Evolutionary conservation across 306 rosid species (phyloP).

Genomic region (Dalbergia cochinchinensis): DNA sequence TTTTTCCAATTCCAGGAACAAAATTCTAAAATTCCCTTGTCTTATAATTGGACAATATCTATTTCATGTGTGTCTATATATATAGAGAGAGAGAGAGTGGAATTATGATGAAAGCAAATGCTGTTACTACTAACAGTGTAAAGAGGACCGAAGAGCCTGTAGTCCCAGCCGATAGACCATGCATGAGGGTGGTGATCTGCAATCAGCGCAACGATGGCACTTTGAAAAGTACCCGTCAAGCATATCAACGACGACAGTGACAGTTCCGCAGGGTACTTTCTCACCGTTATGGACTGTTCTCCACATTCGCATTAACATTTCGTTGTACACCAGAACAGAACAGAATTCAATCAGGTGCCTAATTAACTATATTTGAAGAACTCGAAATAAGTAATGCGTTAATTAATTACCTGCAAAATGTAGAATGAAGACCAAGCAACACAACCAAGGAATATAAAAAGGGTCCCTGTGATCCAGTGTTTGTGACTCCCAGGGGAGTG

Average conservation of each 20-base stretch:
- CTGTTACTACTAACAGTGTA: conserved; percentile 56
- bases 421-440: conserved; percentile 53
- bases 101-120: neutral
- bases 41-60: too few species aligned
- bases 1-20: too few species aligned
- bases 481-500: conserved; percentile 25
- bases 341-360: neutral
- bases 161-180: conserved; percentile 70
- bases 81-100: too few species aligned
- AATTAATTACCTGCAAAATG: conserved; percentile 51
- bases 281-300: conserved; percentile 70
- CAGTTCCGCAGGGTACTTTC: conserved; percentile 68
- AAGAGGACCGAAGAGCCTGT: conserved; percentile 67
- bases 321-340: neutral
- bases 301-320: neutral
- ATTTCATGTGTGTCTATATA: too few species aligned
- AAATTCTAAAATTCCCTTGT: too few species aligned
- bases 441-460: conserved; percentile 40
- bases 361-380: neutral
- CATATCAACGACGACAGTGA: conserved; percentile 74
- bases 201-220: conserved; percentile 58
- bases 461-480: conserved; percentile 48
- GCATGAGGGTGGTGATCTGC: conserved; percentile 57
- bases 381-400: too few species aligned
- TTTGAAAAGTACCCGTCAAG: conserved; percentile 63